Evolutionary conservation across 345 rosid species (phyloP).

Genomic region (Eucalyptus victrix): DNA sequence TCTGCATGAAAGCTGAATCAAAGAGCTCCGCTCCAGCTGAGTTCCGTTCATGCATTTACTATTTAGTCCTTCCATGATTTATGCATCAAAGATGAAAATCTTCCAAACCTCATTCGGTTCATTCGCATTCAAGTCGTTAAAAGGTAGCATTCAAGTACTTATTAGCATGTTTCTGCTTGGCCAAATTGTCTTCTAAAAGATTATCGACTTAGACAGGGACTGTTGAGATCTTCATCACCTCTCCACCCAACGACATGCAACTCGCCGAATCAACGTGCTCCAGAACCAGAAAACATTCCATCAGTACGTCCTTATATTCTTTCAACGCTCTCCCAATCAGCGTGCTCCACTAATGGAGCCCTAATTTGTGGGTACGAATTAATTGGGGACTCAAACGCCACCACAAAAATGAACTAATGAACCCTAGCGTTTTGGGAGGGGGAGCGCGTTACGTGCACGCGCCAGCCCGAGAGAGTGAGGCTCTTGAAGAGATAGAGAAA

Average conservation of each 20-base stretch:
- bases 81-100: neutral
- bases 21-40: neutral
- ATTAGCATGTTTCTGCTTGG: neutral
- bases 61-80: neutral
- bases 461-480: neutral
- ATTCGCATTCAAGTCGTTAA: neutral
- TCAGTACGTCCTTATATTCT: neutral
- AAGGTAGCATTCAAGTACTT: neutral
- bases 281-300: neutral
- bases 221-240: neutral
- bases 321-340: neutral
- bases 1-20: neutral
- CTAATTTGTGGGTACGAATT: neutral
- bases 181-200: neutral
- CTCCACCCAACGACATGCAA: neutral
- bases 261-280: neutral
- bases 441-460: neutral
- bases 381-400: neutral
- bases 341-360: neutral
- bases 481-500: neutral
- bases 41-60: neutral
- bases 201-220: neutral
- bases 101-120: neutral
- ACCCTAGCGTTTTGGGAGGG: neutral
- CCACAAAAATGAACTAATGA: neutral